Evolutionary conservation across 331 rosid species (phyloP).

Genomic region (Phaseolus coccineus): DNA sequence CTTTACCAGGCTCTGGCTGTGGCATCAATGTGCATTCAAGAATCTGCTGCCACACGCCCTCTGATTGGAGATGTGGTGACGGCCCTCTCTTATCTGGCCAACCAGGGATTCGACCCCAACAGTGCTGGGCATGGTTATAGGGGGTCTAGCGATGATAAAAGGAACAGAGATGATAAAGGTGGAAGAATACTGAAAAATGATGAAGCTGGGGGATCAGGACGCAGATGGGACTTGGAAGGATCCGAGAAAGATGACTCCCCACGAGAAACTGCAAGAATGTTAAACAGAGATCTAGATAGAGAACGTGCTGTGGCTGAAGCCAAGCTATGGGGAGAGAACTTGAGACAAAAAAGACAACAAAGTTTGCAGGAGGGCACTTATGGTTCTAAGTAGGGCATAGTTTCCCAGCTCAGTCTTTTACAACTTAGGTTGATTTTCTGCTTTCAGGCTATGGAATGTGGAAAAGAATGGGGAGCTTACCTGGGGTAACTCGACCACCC

Average conservation of each 20-base stretch:
- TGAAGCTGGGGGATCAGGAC: constrained; percentile 82
- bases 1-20: constrained; percentile 93
- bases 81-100: constrained; percentile 88
- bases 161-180: constrained; percentile 70
- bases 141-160: constrained; percentile 69
- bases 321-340: constrained; percentile 90
- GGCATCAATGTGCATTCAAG: constrained; percentile 97
- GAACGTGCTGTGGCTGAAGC: constrained; percentile 97
- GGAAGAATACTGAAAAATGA: constrained; percentile 74
- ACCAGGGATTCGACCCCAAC: constrained; percentile 76
- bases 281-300: constrained; percentile 75
- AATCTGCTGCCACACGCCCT: constrained; percentile 92
- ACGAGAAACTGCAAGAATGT: constrained; percentile 72
- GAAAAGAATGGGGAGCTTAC: constrained; percentile 21
- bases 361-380: constrained; percentile 71
- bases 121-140: constrained; percentile 59
- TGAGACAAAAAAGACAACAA: constrained; percentile 83
- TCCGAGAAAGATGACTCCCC: constrained; percentile 92
- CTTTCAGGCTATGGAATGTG: constrained; percentile 31
- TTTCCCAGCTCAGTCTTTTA: constrained; percentile 18
- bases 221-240: constrained; percentile 82
- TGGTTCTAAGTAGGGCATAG: constrained; percentile 61
- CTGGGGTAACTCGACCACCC: constrained; percentile 29
- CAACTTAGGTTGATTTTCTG: constrained; percentile 34
- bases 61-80: constrained; percentile 93